phyloP scores from a whole-genome alignment of 2,329 filamentous ascomycete species.

The Parastagonospora avenae region DNA sequence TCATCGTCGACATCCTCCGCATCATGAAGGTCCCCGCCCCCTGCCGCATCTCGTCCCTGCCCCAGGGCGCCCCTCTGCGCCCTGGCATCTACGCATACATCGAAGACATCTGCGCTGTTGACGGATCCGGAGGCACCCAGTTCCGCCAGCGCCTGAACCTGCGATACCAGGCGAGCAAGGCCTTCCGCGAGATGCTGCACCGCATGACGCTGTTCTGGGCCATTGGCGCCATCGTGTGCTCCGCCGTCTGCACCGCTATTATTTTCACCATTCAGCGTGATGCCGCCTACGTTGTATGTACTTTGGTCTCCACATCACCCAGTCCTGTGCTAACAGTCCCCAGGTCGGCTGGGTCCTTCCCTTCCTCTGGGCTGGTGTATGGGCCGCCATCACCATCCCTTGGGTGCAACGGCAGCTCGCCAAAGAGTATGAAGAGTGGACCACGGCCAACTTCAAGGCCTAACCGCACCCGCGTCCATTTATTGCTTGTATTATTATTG shows the following conservation, averaged over 20 bases:
- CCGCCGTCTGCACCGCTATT: conserved; percentile 50
- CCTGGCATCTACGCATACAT: conserved; percentile 61
- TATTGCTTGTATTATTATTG: no score
- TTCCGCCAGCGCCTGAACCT: conserved; percentile 58
- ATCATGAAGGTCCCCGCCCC: conserved; percentile 53
- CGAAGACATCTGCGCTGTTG: conserved; percentile 60
- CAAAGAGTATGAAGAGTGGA: conserved; percentile 45
- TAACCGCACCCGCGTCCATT: conserved; percentile 10
- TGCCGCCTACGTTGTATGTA: conserved; percentile 54
- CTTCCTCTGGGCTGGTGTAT: conserved; percentile 57
- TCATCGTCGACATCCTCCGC: conserved; percentile 57
- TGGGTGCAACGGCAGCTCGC: conserved; percentile 50
- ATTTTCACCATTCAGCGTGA: conserved; percentile 55
- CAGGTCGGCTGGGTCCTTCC: conserved; percentile 55
- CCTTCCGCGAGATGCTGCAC: conserved; percentile 60
- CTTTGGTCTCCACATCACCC: not conserved
- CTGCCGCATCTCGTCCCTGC: conserved; percentile 59
- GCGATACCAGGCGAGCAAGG: conserved; percentile 59
- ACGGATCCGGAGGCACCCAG: conserved; percentile 58
- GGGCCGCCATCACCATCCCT: conserved; percentile 52
- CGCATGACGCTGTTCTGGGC: conserved; percentile 60
- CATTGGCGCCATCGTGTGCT: conserved; percentile 49
- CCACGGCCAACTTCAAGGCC: conserved; percentile 45
- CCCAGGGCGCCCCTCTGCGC: conserved; percentile 56
- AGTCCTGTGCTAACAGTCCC: conserved; percentile 12